A percentile compares a stretch with the other conserved stretches of the same genome.
These are phyloP conservation scores for Cicer pinnatifidum DNA, from an alignment of 306 rosid species.

Conservation along the genomic window DNA sequence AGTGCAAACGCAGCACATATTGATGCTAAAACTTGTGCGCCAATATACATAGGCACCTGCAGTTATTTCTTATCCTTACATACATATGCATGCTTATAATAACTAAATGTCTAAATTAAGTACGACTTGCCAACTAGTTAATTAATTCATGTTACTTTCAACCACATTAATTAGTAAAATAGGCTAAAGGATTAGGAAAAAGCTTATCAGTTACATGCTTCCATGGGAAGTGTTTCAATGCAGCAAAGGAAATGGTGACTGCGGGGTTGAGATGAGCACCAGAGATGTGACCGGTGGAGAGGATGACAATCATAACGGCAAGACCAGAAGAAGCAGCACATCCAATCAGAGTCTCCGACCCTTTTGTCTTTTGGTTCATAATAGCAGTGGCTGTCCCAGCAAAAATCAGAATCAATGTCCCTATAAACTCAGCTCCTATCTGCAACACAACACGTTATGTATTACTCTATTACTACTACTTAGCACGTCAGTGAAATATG, in stretches of 20 bases:
- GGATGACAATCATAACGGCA: constrained; percentile 78
- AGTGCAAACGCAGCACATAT: constrained; percentile 74
- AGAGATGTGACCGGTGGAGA: constrained; percentile 86
- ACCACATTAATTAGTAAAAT: not conserved
- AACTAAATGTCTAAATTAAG: not conserved
- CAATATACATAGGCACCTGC: constrained; percentile 81
- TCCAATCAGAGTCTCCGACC: constrained; percentile 71
- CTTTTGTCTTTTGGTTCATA: constrained; percentile 74
- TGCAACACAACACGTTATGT: constrained; percentile 33
- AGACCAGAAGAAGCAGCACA: constrained; percentile 77
- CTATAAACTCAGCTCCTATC: constrained; percentile 95
- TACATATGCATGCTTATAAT: not conserved
- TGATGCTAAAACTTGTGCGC: constrained; percentile 75
- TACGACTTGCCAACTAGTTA: not conserved
- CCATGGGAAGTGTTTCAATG: constrained; percentile 88
- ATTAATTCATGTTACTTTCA: not conserved
- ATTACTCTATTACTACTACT: not conserved
- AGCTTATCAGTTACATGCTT: constrained; percentile 53
- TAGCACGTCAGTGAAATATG: not conserved
- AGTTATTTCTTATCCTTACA: not conserved
- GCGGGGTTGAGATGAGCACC: constrained; percentile 96
- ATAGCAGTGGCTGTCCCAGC: constrained; percentile 78
- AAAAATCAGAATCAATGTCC: constrained; percentile 74
- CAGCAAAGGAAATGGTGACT: constrained; percentile 85
- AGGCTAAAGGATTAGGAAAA: constrained; percentile 1